Conservation (phyloP, 2,329 filamentous ascomycete genomes). For the Penicillium sumatraense region DNA sequence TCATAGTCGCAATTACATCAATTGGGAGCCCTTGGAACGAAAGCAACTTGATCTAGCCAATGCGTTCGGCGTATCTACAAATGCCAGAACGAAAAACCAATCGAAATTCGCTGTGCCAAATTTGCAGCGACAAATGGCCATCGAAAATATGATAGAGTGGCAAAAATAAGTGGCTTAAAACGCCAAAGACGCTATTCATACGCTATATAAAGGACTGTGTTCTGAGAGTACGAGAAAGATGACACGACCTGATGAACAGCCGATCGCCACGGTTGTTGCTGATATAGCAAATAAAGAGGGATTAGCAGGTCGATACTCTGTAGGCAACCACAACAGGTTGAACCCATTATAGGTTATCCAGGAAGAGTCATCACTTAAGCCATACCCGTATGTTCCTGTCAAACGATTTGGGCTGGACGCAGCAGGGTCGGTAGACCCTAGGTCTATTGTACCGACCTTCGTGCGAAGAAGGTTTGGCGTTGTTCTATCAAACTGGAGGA, state of each 20-base stretch:
- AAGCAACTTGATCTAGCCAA: too few species aligned
- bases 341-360: constrained; percentile 16
- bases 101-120: too few species aligned
- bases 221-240: constrained; percentile 10
- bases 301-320: constrained; percentile 11
- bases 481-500: background rate
- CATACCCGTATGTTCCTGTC: background rate
- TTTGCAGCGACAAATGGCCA: too few species aligned
- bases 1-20: too few species aligned
- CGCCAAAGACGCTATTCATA: too few species aligned
- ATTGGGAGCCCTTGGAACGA: too few species aligned
- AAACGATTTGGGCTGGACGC: background rate
- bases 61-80: too few species aligned
- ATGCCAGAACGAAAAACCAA: too few species aligned
- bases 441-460: background rate
- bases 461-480: background rate
- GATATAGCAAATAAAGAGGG: background rate
- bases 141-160: too few species aligned
- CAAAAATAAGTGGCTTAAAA: too few species aligned
- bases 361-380: constrained; percentile 1
- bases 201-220: background rate
- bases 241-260: constrained; percentile 8
- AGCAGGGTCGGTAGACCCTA: background rate
- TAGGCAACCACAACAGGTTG: constrained; percentile 13
- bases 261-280: constrained; percentile 2